Base-by-base conservation (phyloP, 2,329 filamentous ascomycete genomes). In the Apiospora aurea region DNA sequence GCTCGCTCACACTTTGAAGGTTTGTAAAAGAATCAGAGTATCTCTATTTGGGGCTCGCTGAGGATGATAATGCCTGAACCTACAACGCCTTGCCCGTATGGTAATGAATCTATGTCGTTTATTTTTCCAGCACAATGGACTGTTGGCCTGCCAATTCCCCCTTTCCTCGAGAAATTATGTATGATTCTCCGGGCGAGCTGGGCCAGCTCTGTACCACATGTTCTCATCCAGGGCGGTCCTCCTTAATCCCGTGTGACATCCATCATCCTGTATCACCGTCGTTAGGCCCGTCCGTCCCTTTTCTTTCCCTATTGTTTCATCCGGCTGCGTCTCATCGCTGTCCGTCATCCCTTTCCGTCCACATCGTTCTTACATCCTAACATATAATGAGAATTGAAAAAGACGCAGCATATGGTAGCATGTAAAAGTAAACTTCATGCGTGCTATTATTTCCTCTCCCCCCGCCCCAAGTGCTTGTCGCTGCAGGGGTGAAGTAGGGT, bases 31-130 rank as follows among this genome's bases (percentile, higher is more conserved):
- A 38, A n/a, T 64, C 57, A 24, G 57, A 21, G 34, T 64, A 41
- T 64, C 34, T 64, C 18, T 64, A 61, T 64, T 64, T 41, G 14
- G 57, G 57, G 41, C 21, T 41, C 57, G 57, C 57, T 41, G 57
- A 41, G 41, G 57, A 64, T 41, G 57, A 41, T 64, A 21, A 64
- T 64, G 57, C 57, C 29, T 41, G 57, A n/a, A 41, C 57, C 57
- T n/a, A 41, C 8, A 64, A 64, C 57, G 34, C 57, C 57, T 64
- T 41, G 57, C 57, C 57, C 41, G 21, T 64, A 41, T 64, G 57
- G 34, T 61, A 51, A 64, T 64, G 11, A n/a, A 38, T 38, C 34
- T 38, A 38, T 38, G 34, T 38, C 34, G 34, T 64, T 41, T 64
- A n/a, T 3, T 64, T 38, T 64, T 14, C 34, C 21, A 34, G 18